Evolutionary conservation across 768 basidiomycete genomes (phyloP), one percentile per base, ranked within the genome.

Genomic region (Aureoboletus auriporus): DNA sequence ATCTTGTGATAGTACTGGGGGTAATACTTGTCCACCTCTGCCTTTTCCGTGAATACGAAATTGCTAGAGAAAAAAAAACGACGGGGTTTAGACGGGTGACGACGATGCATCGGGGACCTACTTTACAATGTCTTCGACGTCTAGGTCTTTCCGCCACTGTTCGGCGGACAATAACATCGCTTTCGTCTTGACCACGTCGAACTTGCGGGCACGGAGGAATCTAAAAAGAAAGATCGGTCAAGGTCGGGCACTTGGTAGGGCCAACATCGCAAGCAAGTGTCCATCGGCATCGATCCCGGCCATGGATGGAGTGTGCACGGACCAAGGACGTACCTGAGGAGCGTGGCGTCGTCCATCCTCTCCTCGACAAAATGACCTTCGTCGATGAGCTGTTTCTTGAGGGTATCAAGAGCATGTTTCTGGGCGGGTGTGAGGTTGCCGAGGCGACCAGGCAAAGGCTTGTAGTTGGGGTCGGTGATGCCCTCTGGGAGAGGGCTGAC

Each of bases 1-100:
- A 76, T 87, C 74, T 91, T 94, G 74, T 98, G 95, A 68, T 97
- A 96, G 69, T 80, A 96, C 60, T 95, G 93, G 2, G 94, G 93
- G 62, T 96, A 98, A 60, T 87, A 92, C 71, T 89, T 87, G 76
- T 93, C 82, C 8, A 97, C 93, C 58, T 82, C 76, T 33, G 68
- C 70, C 62, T 84, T 85, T 69, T 96, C 93, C 47, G 78, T 79
- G 69, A 94, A 97, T 44, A 86, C 81, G 64, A 96, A 98, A 63
- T 79, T 84, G 56, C 91, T 91, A 51, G 5, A 3, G 10, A 10
- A 16, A 16, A 14, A 6, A 39, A 14, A 5, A 13, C 30, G 30
- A 31, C 2, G 31, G 16, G 1, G 40, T 16, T 38, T 31, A n/a
- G 45, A 47, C n/a, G 23, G 9, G 12, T 14, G 8, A 23, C 20